Evolutionary conservation across 305 asterid genomes (phyloP), one percentile per base, ranked within the genome.

Genomic region (Coffea humblotiana): DNA sequence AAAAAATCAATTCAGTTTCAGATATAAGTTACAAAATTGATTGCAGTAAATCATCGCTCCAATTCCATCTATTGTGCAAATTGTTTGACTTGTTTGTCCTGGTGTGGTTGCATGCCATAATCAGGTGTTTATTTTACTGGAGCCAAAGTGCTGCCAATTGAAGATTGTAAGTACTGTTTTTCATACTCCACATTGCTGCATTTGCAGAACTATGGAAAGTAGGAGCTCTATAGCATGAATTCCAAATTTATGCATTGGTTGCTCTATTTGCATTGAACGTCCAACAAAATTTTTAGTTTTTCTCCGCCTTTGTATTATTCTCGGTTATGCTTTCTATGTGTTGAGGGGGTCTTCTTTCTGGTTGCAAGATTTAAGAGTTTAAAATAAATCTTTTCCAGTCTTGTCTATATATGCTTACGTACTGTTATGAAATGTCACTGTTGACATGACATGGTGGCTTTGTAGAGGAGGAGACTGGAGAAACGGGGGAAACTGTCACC

Each of bases 391-490:
- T 25, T 61, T 10, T 63, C 68, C 37, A 63, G 37, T 63, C 23
- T n/a, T 61, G 18, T 63, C 37, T 11, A 9, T 63, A 9, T 29
- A 51, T 25, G 76, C 56, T 49, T 19, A 27, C 58, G 25, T 48
- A 48, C 74, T 9, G 43, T 83, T 7, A 6, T 25, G 18, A 3
- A 66, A 29, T 48, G 51, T 23, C 48, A 6, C 58, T 58, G 11
- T 35, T 25, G 63, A 79, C 52, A 0, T 51, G 16, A 58, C 65
- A 40, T 58, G 48, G 0, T 12, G 25, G 49, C 15, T 37, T 40
- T 78, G 78, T 86, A 95, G 99, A 87, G 97, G 97, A 9, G 99
- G 99, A n/a, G 95, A 93, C 72, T 95, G 98, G 99, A 92, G 87
- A 83, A 84, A 86, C 0, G 99, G 98, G 47, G 98, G 98, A 58